Evolutionary conservation across 495 filamentous ascomycete species (phyloP).

Genomic region (Ascobolus immersus): DNA sequence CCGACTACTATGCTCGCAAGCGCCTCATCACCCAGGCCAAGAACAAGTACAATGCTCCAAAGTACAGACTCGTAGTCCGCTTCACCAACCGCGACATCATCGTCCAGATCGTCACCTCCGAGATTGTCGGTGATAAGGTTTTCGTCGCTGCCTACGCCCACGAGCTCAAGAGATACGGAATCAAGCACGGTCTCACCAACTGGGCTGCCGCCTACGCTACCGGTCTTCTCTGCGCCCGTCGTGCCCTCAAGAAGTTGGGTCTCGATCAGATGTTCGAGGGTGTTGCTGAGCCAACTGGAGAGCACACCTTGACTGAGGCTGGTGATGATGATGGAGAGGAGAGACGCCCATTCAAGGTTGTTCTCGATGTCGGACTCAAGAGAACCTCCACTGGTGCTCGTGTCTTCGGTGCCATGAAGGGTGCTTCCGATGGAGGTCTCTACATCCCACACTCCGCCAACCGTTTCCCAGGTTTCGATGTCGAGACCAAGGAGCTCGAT

Average conservation of each 20-base stretch:
- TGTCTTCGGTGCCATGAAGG: conserved; percentile 99
- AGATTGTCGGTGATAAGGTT: conserved; percentile 95
- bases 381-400: conserved; percentile 94
- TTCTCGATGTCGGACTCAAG: conserved; percentile 89
- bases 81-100: conserved; percentile 99
- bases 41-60: conserved; percentile 99
- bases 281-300: conserved; percentile 84
- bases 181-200: conserved; percentile 97
- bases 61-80: conserved; percentile 97
- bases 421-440: conserved; percentile 93
- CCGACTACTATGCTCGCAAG: conserved; percentile 99
- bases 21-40: conserved; percentile 98
- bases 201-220: conserved; percentile 95
- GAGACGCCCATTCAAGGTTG: conserved; percentile 94
- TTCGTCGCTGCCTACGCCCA: conserved; percentile 80
- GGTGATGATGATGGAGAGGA: conserved; percentile 57
- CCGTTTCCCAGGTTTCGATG: conserved; percentile 95
- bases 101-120: conserved; percentile 85
- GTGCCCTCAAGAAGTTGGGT: conserved; percentile 83
- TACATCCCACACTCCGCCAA: conserved; percentile 93
- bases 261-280: conserved; percentile 74
- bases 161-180: conserved; percentile 90
- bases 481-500: conserved; percentile 89
- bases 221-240: conserved; percentile 87
- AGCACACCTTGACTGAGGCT: conserved; percentile 80